Evolutionary conservation across 805 yeast genomes (phyloP).

Genomic region (Yamadazyma kitorensis): DNA sequence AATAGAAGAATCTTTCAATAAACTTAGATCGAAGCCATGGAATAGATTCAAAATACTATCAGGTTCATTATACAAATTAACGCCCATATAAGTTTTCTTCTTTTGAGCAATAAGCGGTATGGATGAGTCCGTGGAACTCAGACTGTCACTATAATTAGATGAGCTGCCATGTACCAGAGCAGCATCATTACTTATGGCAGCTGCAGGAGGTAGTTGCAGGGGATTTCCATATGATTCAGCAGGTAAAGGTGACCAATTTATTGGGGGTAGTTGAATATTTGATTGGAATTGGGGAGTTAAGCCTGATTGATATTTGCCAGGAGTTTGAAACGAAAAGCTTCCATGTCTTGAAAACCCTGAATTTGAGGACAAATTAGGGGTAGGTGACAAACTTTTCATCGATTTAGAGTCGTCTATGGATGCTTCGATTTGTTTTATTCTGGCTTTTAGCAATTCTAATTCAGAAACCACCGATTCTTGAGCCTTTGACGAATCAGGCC

Average conservation of each 20-base stretch:
- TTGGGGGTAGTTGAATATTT: conserved; percentile 10
- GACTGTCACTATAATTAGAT: no score
- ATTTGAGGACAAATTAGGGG: not conserved
- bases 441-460: conserved; percentile 35
- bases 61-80: conserved; percentile 20
- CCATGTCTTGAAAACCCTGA: not conserved
- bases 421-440: conserved; percentile 46
- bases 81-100: no score
- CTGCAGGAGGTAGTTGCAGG: no score
- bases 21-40: conserved; percentile 42
- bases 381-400: not conserved
- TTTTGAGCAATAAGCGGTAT: no score
- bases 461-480: conserved; percentile 6
- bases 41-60: conserved; percentile 41
- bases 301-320: conserved; percentile 28
- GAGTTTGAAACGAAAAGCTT: conserved; percentile 4
- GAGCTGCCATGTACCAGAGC: no score
- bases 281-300: conserved; percentile 2
- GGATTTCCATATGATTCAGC: no score
- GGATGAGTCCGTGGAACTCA: no score
- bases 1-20: conserved; percentile 34
- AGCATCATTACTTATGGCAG: no score
- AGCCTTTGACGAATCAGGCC: no score
- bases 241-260: conserved; percentile 11
- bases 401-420: conserved; percentile 2